Evolutionary conservation across 257 asterid genomes (phyloP), one percentile per base, ranked within the genome.

Genomic region (Osmanthus fragrans): DNA sequence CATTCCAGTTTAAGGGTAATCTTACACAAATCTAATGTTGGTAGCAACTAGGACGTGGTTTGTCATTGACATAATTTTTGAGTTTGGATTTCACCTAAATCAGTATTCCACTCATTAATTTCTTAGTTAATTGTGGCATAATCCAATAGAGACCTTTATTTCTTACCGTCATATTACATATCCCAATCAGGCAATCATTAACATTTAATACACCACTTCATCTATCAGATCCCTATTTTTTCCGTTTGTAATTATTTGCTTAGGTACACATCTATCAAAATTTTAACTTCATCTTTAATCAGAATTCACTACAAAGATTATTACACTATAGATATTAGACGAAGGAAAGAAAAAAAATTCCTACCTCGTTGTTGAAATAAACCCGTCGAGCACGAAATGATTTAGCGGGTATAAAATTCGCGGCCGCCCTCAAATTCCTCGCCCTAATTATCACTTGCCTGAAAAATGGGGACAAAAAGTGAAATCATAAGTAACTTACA

Each of bases 401-500:
- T 85, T 92, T 96, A 5, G 97, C 86, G 60, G 99, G 99, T 49
- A 96, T 93, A 82, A 87, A 93, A 83, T 96, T 96, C 21, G 98
- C 98, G 2, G 89, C 92, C 30, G 97, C 97, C 89, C 97, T 87
- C 68, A 96, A 92, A 89, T 92, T 89, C 88, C 98, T 88, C 45
- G 99, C 99, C 93, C 99, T 92, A 75, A 92, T 88, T 65, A 94
- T 83, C 83, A 94, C 82, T 81, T 94, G 99, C 86, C 99, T 94
- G 90, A 73, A 81, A 29, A 83, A 47, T 27, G 12, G 51, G 77
- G 29, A 45, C 47, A 71, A 65, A 30, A 18, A 0, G 2, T 4
- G 9, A 71, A 18, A 40, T 16, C 71, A 68, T 18, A 76, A 69
- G 70, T 30, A 60, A 23, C 21, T 23, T 1, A 40, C 42, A 69